Evolutionary conservation across 768 basidiomycete species (phyloP).

Genomic region (Termitomyces sp.): DNA sequence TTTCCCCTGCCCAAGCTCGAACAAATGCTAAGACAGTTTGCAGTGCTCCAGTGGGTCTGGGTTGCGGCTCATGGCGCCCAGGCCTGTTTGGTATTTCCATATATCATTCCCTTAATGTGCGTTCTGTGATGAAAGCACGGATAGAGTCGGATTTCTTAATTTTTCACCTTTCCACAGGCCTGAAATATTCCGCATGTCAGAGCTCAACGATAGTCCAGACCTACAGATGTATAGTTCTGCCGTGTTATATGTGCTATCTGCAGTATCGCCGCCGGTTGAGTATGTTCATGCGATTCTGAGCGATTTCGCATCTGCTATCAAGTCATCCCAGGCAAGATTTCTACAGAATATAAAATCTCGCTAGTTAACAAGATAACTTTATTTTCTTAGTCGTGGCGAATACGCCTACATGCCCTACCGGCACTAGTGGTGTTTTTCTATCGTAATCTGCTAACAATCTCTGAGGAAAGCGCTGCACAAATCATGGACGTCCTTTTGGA

Average conservation of each 20-base stretch:
- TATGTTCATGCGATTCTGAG: slow-evolving; percentile 60
- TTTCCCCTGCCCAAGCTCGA: not conserved
- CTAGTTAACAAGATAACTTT: too few species aligned
- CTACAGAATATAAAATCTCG: not conserved
- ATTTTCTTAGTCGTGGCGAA: slow-evolving; percentile 75
- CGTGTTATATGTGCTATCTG: slow-evolving; percentile 79
- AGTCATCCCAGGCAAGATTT: slow-evolving; percentile 65
- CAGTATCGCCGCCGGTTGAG: slow-evolving; percentile 68
- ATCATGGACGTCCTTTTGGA: slow-evolving; percentile 83
- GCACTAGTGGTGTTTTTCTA: slow-evolving; percentile 89
- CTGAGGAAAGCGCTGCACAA: slow-evolving; percentile 59
- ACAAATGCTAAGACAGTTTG: slow-evolving; percentile 16
- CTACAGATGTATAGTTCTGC: slow-evolving; percentile 78
- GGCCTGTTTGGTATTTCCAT: slow-evolving; percentile 75
- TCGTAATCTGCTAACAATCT: slow-evolving; percentile 77
- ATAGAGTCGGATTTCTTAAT: not conserved
- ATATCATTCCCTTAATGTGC: slow-evolving; percentile 73
- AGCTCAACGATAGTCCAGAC: slow-evolving; percentile 83
- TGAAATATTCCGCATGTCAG: slow-evolving; percentile 86
- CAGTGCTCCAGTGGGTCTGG: slow-evolving; percentile 82
- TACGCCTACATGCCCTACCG: slow-evolving; percentile 84
- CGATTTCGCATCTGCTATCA: slow-evolving; percentile 67
- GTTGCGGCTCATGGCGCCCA: slow-evolving; percentile 70
- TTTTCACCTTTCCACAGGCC: slow-evolving; percentile 47
- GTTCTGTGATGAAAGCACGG: slow-evolving; percentile 27